Evolutionary conservation across 2,329 filamentous ascomycete species (phyloP), one percentile per base, ranked within the genome.

Genomic region (Alternaria viburni): DNA sequence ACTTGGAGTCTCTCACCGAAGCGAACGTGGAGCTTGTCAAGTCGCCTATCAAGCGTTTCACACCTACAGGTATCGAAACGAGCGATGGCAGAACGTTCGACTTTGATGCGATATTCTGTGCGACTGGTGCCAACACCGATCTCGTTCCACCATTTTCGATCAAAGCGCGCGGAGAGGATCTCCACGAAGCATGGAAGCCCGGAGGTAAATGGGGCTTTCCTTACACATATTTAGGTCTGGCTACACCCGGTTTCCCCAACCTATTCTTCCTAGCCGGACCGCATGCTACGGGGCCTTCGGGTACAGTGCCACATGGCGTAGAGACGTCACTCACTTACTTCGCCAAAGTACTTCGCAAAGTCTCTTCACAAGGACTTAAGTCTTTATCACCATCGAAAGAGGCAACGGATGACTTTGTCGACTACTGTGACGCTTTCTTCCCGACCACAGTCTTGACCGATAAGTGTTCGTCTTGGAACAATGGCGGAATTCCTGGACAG

Each of bases 381-480:
- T 84, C 87, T 0, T 85, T 92, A 6, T 75, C 77, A 1, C 89
- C 90, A 0, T 86, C 84, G 0, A 83, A 83, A 50, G 80, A 82
- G 28, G 90, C 90, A 0, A 81, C 90, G 0, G 89, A 91, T 44
- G 89, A 91, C 69, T 90, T 90, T 65, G 78, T 87, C 11, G 84
- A 85, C 56, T 90, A 89, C 76, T 83, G 81, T 47, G 85, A 87
- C 63, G 77, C 78, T 0, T 86, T 85, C 72, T 75, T 75, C 49
- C 83, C 83, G 1, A 81, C 81, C 13, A 86, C 84, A 3, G 85
- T 86, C 41, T 77, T 90, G 59, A 83, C 84, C 0, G 87, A 90
- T 56, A 86, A 87, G 59, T 93, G 90, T 74, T 88, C 86, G 44
- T 90, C 87, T 0, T 93, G 91, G 91, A 91, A 90, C 62, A 93